phyloP scores from a whole-genome alignment of 1,139 yeast species.

The Hansenula sp. region DNA sequence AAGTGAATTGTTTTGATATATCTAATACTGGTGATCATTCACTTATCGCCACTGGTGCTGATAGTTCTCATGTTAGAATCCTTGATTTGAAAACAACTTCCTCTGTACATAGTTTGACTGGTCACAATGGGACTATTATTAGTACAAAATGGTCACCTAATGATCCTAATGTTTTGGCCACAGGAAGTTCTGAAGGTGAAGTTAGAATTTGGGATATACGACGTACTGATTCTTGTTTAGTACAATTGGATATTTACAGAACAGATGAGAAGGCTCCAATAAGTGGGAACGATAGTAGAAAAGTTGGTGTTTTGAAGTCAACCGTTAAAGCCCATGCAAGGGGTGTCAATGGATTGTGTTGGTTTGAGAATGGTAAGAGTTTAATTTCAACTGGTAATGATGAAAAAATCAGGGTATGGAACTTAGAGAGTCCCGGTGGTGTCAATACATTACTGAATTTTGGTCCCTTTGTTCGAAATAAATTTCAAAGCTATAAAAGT shows the following conservation, averaged over 20 bases:
- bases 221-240: constrained; percentile 57
- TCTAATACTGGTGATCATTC: constrained; percentile 38
- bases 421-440: constrained; percentile 39
- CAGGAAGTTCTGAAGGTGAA: constrained; percentile 35
- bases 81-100: constrained; percentile 71
- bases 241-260: constrained; percentile 48
- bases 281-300: constrained; percentile 24
- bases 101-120: constrained; percentile 63
- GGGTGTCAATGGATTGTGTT: constrained; percentile 68
- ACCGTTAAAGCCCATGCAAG: constrained; percentile 63
- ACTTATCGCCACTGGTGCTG: constrained; percentile 65
- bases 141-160: constrained; percentile 75
- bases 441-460: constrained; percentile 65
- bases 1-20: constrained; percentile 52
- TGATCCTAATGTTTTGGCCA: constrained; percentile 20
- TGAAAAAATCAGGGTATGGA: constrained; percentile 76
- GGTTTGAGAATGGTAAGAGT: constrained; percentile 61
- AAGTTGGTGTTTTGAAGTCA: constrained; percentile 15
- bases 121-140: constrained; percentile 61
- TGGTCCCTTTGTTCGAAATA: constrained; percentile 74
- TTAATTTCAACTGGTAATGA: constrained; percentile 70
- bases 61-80: constrained; percentile 64
- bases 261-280: constrained; percentile 20
- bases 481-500: constrained; percentile 29
- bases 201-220: constrained; percentile 74